These are phyloP conservation scores for Ceratocystis colombiana DNA, from an alignment of 2,329 filamentous ascomycete genomes.

Conservation along the genomic window DNA sequence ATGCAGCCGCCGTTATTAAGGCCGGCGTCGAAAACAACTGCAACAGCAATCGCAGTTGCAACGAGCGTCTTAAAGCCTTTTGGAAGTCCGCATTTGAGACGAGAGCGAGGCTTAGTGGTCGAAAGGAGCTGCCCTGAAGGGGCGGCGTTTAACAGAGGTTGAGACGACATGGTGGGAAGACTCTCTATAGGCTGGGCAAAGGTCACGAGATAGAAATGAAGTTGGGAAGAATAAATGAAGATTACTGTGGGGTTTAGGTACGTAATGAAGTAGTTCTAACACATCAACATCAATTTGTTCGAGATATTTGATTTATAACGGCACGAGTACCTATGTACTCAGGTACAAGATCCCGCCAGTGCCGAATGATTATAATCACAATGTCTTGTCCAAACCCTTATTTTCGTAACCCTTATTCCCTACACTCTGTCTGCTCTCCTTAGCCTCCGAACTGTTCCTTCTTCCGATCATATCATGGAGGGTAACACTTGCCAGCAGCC, in stretches of 20 bases:
- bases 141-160: slow-evolving; percentile 5
- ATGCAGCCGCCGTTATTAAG: neutral
- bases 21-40: slow-evolving; percentile 7
- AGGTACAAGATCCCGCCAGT: too few relatives aligned
- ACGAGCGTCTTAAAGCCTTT: slow-evolving; percentile 6
- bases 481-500: neutral
- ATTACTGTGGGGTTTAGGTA: too few relatives aligned
- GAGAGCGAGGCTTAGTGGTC: neutral
- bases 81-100: neutral
- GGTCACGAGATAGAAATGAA: neutral
- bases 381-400: too few relatives aligned
- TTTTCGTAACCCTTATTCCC: too few relatives aligned
- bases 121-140: slow-evolving; percentile 5
- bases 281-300: too few relatives aligned
- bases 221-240: neutral
- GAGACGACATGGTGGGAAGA: slow-evolving; percentile 15
- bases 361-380: too few relatives aligned
- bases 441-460: neutral
- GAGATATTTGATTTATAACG: too few relatives aligned
- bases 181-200: neutral
- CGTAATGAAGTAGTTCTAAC: too few relatives aligned
- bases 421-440: too few relatives aligned
- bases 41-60: neutral
- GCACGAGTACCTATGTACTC: too few relatives aligned
- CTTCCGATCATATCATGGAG: neutral